These are phyloP conservation scores for Penicillium thymicola DNA, from an alignment of 2,329 filamentous ascomycete genomes.

Conservation along the genomic window DNA sequence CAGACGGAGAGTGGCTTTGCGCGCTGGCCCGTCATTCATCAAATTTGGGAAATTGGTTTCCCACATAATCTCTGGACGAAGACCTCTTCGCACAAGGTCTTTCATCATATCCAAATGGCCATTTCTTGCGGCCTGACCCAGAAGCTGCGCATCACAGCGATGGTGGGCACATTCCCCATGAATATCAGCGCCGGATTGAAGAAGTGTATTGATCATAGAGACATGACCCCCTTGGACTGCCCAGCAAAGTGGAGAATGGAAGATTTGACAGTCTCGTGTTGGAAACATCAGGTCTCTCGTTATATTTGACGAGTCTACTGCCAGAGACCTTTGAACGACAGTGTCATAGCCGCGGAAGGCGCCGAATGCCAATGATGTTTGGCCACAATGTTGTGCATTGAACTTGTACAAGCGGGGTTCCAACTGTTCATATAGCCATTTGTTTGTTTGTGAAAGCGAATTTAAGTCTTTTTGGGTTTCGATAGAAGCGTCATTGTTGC, in stretches of 20 bases:
- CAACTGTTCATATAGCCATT: background rate
- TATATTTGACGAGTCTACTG: background rate
- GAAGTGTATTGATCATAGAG: background rate
- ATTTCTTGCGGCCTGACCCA: too few relatives aligned
- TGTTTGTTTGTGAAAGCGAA: background rate
- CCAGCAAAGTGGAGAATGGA: constrained; percentile 1
- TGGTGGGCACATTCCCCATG: too few relatives aligned
- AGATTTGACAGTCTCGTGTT: background rate
- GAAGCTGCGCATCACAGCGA: too few relatives aligned
- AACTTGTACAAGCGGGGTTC: background rate
- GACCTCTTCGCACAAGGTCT: too few relatives aligned
- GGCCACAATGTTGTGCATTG: background rate
- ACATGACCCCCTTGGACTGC: background rate
- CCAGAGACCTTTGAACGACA: background rate
- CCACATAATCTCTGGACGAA: too few relatives aligned
- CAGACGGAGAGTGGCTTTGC: too few relatives aligned
- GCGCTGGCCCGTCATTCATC: too few relatives aligned
- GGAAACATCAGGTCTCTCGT: background rate
- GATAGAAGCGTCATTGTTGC: background rate
- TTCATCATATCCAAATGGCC: too few relatives aligned
- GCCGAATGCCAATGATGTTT: background rate
- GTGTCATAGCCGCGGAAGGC: background rate
- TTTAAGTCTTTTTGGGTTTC: background rate
- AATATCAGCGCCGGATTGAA: background rate
- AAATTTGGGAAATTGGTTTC: too few relatives aligned